Conservation (phyloP, 108 stramenopile species). For the Nitzschia sp. region DNA sequence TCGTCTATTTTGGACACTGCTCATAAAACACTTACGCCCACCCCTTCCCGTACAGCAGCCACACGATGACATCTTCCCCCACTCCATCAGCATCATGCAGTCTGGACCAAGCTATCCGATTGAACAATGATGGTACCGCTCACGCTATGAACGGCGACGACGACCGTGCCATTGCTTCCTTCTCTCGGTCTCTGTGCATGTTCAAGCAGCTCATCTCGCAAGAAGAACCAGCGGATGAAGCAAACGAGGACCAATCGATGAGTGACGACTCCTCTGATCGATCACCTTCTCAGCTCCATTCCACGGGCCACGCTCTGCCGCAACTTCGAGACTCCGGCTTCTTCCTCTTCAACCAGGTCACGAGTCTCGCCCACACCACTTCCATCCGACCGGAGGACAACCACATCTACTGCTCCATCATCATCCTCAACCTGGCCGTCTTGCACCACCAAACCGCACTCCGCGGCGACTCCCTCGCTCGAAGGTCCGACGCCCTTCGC, state of each 20-base stretch:
- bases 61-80: not conserved
- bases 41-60: no score
- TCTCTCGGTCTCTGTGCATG: not conserved
- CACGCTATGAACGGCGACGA: not conserved
- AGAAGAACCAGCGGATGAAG: not conserved
- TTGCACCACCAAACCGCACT: not conserved
- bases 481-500: not conserved
- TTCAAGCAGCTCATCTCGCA: conserved; percentile 6
- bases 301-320: not conserved
- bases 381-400: not conserved
- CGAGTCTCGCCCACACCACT: not conserved
- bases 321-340: not conserved
- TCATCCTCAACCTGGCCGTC: conserved; percentile 1
- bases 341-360: not conserved
- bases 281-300: not conserved
- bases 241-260: not conserved
- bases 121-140: not conserved
- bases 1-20: no score
- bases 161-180: not conserved
- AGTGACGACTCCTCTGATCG: not conserved
- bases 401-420: conserved; percentile 5
- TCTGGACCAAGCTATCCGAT: conserved; percentile 1
- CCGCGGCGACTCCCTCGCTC: not conserved
- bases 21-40: no score
- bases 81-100: no score